A percentile compares a stretch with the other conserved stretches of the same genome.
These are phyloP conservation scores for Maudiozyma serrabonitensis DNA, from an alignment of 805 yeast genomes.

Conservation along the genomic window DNA sequence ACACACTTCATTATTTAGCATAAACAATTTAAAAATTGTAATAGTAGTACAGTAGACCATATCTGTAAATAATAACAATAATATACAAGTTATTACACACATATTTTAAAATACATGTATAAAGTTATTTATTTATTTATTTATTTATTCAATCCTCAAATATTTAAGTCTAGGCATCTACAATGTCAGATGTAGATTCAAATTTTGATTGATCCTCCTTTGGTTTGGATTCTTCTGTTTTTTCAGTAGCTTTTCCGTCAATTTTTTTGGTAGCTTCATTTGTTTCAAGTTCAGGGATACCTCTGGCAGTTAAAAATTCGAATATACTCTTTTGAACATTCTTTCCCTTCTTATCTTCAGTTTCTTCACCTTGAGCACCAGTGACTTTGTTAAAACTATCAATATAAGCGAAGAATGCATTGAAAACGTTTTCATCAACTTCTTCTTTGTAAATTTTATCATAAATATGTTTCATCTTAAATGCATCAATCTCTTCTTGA, in stretches of 20 bases:
- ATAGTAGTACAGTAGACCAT: too few species aligned
- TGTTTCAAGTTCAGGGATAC: slow-evolving; percentile 22
- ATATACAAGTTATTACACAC: too few species aligned
- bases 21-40: too few species aligned
- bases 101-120: too few species aligned
- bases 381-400: slow-evolving; percentile 57
- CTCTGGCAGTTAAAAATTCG: slow-evolving; percentile 35
- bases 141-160: too few species aligned
- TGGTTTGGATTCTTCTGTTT: neutral
- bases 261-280: neutral
- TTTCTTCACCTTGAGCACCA: slow-evolving; percentile 41
- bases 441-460: slow-evolving; percentile 91
- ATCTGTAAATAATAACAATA: too few species aligned
- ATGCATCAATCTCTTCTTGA: slow-evolving; percentile 64
- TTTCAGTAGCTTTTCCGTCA: neutral
- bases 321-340: slow-evolving; percentile 28
- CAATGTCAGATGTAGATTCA: neutral
- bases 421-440: slow-evolving; percentile 74
- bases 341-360: slow-evolving; percentile 23
- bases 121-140: too few species aligned
- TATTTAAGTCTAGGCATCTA: too few species aligned
- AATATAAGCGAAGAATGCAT: slow-evolving; percentile 84
- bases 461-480: slow-evolving; percentile 81
- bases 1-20: too few species aligned
- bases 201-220: too few species aligned